A percentile compares a stretch with the other conserved stretches of the same genome.
These are phyloP conservation scores for Camelina neglecta DNA, from an alignment of 345 rosid genomes.

Conservation along the genomic window DNA sequence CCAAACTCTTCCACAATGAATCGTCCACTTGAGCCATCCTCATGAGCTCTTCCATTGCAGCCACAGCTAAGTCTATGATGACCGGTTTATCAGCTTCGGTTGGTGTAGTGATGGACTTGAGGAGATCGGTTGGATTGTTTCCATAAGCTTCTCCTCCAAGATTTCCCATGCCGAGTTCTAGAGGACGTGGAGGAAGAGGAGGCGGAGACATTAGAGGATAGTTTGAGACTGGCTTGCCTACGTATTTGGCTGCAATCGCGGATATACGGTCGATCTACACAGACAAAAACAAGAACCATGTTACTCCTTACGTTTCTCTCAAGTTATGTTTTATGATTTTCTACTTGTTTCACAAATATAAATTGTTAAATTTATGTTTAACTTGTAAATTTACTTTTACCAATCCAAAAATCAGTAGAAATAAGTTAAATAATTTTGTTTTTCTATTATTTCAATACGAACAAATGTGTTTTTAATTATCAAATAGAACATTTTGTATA, in stretches of 20 bases:
- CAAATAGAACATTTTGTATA: not conserved
- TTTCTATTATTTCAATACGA: not conserved
- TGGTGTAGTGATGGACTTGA: conserved; percentile 63
- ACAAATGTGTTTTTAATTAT: not conserved
- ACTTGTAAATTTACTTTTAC: not conserved
- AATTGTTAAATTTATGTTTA: too few species aligned
- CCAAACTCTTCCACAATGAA: conserved; percentile 63
- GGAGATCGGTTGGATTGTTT: conserved; percentile 64
- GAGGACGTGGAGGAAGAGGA: conserved; percentile 59
- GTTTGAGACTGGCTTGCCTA: conserved; percentile 86
- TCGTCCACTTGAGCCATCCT: conserved; percentile 89
- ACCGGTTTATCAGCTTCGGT: conserved; percentile 79
- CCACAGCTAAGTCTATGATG: conserved; percentile 84
- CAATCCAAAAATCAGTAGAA: not conserved
- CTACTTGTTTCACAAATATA: not conserved
- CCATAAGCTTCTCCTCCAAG: conserved; percentile 71
- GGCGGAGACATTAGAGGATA: conserved; percentile 75
- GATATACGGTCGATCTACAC: conserved; percentile 86
- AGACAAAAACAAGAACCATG: conserved; percentile 6
- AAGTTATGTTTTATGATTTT: not conserved
- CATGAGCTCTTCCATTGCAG: conserved; percentile 91
- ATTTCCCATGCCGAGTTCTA: conserved; percentile 69
- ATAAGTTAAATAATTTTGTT: not conserved
- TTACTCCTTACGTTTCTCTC: not conserved
- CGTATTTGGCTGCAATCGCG: conserved; percentile 91